phyloP scores from a whole-genome alignment of 2,329 filamentous ascomycete species.

The Zasmidium cellare region DNA sequence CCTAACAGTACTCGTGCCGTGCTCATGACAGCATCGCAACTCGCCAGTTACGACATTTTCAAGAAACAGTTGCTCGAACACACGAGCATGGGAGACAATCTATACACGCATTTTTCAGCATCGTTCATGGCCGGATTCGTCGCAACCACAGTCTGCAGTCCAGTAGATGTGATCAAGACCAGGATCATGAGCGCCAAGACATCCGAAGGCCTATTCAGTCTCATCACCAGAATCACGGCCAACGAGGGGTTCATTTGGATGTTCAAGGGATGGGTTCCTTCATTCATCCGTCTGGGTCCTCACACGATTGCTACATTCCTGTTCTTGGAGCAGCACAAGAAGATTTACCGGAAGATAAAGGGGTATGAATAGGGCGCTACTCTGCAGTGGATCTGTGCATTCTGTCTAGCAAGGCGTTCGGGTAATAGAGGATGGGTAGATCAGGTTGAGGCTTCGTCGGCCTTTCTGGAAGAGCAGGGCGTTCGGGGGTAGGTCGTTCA shows the following conservation, averaged over 20 bases:
- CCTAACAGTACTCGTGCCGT: slow-evolving; percentile 78
- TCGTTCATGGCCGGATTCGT: slow-evolving; percentile 78
- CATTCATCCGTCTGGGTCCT: slow-evolving; percentile 65
- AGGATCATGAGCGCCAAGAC: slow-evolving; percentile 72
- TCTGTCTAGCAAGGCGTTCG: slow-evolving; percentile 7
- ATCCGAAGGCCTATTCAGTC: slow-evolving; percentile 53
- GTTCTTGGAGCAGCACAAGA: slow-evolving; percentile 85
- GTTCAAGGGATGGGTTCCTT: slow-evolving; percentile 89
- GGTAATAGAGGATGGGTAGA: neutral
- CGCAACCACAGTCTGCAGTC: slow-evolving; percentile 80
- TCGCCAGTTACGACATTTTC: slow-evolving; percentile 82
- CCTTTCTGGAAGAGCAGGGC: no score
- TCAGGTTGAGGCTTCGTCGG: no score
- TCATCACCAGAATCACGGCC: slow-evolving; percentile 67
- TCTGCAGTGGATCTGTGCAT: neutral
- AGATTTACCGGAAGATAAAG: slow-evolving; percentile 60
- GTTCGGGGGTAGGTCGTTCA: no score
- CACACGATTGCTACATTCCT: slow-evolving; percentile 87
- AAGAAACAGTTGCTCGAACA: slow-evolving; percentile 68
- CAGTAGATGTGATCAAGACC: slow-evolving; percentile 88
- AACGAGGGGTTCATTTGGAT: slow-evolving; percentile 77
- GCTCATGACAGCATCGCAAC: slow-evolving; percentile 83
- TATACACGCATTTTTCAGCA: slow-evolving; percentile 76
- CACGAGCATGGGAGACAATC: slow-evolving; percentile 65
- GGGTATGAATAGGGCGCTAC: slow-evolving; percentile 13